Evolutionary conservation across 2,329 filamentous ascomycete species (phyloP).

Genomic region (Ceratocystis ficicola): DNA sequence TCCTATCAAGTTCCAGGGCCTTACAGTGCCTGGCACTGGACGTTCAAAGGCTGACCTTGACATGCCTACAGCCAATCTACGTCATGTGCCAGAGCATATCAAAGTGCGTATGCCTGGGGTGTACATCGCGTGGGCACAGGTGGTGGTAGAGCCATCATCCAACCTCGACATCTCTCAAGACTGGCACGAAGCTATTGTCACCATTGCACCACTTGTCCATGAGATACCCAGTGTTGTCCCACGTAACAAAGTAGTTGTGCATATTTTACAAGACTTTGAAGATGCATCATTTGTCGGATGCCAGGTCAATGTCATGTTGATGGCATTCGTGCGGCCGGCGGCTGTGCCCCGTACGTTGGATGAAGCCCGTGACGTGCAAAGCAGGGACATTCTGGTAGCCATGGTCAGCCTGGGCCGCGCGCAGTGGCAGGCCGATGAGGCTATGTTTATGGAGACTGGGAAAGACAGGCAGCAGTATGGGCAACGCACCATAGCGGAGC

Average conservation of each 20-base stretch:
- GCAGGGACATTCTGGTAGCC: slow-evolving; percentile 34
- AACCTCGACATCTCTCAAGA: slow-evolving; percentile 19
- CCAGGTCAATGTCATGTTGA: slow-evolving; percentile 42
- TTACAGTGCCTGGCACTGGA: slow-evolving; percentile 36
- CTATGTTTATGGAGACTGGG: slow-evolving; percentile 29
- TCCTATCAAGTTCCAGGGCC: slow-evolving; percentile 41
- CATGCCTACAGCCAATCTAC: slow-evolving; percentile 44
- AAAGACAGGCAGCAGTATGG: slow-evolving; percentile 30
- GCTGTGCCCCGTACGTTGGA: slow-evolving; percentile 23
- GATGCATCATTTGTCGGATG: slow-evolving; percentile 32
- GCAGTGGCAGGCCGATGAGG: slow-evolving; percentile 35
- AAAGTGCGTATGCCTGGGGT: slow-evolving; percentile 45
- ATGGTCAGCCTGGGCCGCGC: slow-evolving; percentile 37
- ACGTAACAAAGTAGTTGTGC: slow-evolving; percentile 40
- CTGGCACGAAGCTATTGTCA: slow-evolving; percentile 51
- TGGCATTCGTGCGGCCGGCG: slow-evolving; percentile 44
- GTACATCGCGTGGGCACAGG: slow-evolving; percentile 52
- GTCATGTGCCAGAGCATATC: slow-evolving; percentile 40
- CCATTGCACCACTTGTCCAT: slow-evolving; percentile 40
- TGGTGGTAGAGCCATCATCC: slow-evolving; percentile 28
- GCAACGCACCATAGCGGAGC: slow-evolving; percentile 34
- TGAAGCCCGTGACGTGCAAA: slow-evolving; percentile 28
- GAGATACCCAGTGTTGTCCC: slow-evolving; percentile 36
- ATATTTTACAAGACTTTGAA: slow-evolving; percentile 43
- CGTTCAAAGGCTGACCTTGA: slow-evolving; percentile 32